These are phyloP conservation scores for Xerocomus amazonicus DNA, from an alignment of 1,284 basidiomycete species.

Conservation along the genomic window DNA sequence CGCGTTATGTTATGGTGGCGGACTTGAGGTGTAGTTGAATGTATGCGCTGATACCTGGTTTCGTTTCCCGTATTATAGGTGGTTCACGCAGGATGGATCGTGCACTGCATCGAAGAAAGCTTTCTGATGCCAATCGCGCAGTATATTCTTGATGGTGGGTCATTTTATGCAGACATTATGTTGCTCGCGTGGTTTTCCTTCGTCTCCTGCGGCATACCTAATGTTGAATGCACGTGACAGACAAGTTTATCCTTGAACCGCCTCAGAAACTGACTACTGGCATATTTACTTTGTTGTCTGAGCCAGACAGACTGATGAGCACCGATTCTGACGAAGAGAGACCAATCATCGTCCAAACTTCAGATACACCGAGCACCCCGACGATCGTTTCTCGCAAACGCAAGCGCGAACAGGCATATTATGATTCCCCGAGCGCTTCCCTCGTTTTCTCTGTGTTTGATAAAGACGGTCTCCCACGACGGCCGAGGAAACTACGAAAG, in stretches of 20 bases:
- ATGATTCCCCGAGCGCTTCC: conserved; percentile 28
- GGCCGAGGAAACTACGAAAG: conserved; percentile 28
- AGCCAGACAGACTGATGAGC: not conserved
- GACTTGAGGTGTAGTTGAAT: too few species aligned
- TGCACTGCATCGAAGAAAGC: conserved; percentile 38
- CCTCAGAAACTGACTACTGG: conserved; percentile 21
- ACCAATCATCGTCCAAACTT: not conserved
- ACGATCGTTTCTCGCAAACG: conserved; percentile 23
- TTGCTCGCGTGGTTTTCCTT: not conserved
- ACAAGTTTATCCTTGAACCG: conserved; percentile 14
- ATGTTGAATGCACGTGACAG: conserved; percentile 12
- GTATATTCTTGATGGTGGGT: conserved; percentile 47
- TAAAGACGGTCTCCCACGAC: conserved; percentile 29
- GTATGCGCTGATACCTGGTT: conserved; percentile 6
- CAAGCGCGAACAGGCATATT: conserved; percentile 29
- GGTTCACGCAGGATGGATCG: conserved; percentile 44
- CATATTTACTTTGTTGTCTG: conserved; percentile 1
- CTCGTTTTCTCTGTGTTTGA: conserved; percentile 29
- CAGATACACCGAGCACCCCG: conserved; percentile 27
- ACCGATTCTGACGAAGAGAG: not conserved
- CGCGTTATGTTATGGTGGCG: conserved; percentile 6
- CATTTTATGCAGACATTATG: too few species aligned
- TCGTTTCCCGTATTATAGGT: conserved; percentile 29
- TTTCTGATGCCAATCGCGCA: conserved; percentile 42
- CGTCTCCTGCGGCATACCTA: too few species aligned